Evolutionary conservation across 2,329 filamentous ascomycete genomes (phyloP), one percentile per base, ranked within the genome.

Genomic region (Diaporthe sp.): DNA sequence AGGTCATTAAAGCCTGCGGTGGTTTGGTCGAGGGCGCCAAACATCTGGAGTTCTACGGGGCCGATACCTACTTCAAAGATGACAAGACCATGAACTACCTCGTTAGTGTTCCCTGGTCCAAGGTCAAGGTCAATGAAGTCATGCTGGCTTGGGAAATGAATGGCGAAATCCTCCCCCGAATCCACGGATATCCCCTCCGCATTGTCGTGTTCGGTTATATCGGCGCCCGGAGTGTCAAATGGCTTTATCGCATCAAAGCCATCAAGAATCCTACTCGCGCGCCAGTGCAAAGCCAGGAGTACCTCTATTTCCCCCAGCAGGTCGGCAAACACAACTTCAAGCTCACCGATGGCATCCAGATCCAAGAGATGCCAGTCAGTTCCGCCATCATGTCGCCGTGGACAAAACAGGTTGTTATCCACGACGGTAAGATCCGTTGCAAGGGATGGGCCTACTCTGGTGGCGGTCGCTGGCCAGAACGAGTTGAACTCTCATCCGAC

Each of bases 41-140:
- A 40, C 57, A 60, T 40, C 35, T 60, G 35, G 57, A 60, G 7
- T 60, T 60, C 9, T 60, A 60, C n/a, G 57, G 57, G 35, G 57
- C 57, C 35, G 57, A 40, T 40, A 60, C 57, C n/a, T 60, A 60
- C 35, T 60, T 60, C 35, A 40, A 60, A 35, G 57, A 60, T 35
- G 57, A 60, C 35, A 60, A 28, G 57, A 60, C 57, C n/a, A 60
- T 60, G 57, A 60, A 60, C n/a, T 60, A 60, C n/a, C 57, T 60
- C 57, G 57, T 60, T n/a, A 60, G 57, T 42, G 57, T 60, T 42
- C 57, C 57, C 3, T 60, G 57, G 57, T 60, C 35, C 35, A 60
- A 60, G 57, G 57, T 60, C 6, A 60, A 60, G n/a, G 57, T 7
- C n/a, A 60, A 60, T 33, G 57, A 60, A 40, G 57, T 60, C 35